Evolutionary conservation across 768 basidiomycete species (phyloP).

Genomic region (Amanita exitialis): DNA sequence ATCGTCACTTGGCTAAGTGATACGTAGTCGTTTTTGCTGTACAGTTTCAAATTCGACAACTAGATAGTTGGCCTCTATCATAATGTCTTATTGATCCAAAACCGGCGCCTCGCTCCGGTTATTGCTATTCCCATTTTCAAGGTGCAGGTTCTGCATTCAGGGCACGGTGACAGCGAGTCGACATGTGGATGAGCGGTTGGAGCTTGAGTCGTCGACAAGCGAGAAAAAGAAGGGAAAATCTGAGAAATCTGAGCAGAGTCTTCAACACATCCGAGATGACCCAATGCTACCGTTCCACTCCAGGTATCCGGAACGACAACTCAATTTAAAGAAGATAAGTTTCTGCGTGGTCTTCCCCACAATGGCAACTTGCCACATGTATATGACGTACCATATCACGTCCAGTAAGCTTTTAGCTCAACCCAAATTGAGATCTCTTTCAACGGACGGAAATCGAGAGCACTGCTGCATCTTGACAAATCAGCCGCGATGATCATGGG

Average conservation of each 20-base stretch:
- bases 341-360: constrained; percentile 12
- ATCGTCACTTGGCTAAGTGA: no score
- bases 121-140: no score
- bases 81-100: no score
- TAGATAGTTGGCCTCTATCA: no score
- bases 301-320: constrained; percentile 13
- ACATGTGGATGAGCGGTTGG: no score
- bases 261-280: not conserved
- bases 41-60: no score
- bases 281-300: constrained; percentile 11
- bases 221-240: not conserved
- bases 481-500: constrained; percentile 9
- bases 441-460: constrained; percentile 7
- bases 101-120: no score
- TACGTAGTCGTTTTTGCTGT: no score
- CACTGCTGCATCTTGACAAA: constrained; percentile 12
- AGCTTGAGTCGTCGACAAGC: no score
- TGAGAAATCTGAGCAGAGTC: not conserved
- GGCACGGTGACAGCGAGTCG: no score
- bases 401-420: not conserved
- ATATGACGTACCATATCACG: constrained; percentile 11
- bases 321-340: constrained; percentile 10
- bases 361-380: constrained; percentile 11
- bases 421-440: not conserved
- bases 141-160: no score